Base-by-base conservation (phyloP, 2,329 filamentous ascomycete genomes). In the Aschersonia sp. region DNA sequence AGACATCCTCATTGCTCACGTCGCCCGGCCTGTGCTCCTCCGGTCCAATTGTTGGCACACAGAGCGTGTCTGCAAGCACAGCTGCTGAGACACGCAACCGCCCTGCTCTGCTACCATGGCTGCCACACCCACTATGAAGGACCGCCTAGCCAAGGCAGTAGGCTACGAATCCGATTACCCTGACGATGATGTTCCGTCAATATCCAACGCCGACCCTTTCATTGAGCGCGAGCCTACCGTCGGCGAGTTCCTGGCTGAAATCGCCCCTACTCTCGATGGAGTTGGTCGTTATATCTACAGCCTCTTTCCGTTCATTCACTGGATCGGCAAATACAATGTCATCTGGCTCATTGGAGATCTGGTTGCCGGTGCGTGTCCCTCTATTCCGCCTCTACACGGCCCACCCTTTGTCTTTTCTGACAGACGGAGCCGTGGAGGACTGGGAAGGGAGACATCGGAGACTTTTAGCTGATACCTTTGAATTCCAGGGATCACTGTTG, bases 321-420 rank as follows among this genome's bases (percentile, higher is more conserved):
- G 72, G 71, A 70, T 73, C 47, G 66, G 65, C 52, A 71, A 70
- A 47, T 74, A 74, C 57, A 74, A 73, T 51, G 51, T 60, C 47
- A 61, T 62, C 10, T 74, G 71, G 71, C 59, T 72, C 32, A 47
- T 68, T 30, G 70, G 70, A 51, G 71, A 74, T 49, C 50, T 68
- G 32, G 64, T 72, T 51, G 69, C 67, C 50, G 69, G 70, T 61
- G 56, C 55, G 35, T 39, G 46, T 41, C 35, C 35, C 43, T 10
- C n/a, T 22, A 42, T 14, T 47, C 9, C 40, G n/a, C 22, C 40
- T n/a, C 40, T n/a, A 43, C 42, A 29, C 29, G 42, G 14, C 42
- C 9, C 10, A 3, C 9, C n/a, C 30, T n/a, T 43, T 30, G 8
- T 30, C 22, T 30, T 10, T 31, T 4, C 8, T 30, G 7, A n/a